Percentiles rank a stretch among this genome's conserved stretches.
These are phyloP conservation scores for Boletus hoseneyae DNA, from an alignment of 1,284 basidiomycete species.

Conservation along the genomic window DNA sequence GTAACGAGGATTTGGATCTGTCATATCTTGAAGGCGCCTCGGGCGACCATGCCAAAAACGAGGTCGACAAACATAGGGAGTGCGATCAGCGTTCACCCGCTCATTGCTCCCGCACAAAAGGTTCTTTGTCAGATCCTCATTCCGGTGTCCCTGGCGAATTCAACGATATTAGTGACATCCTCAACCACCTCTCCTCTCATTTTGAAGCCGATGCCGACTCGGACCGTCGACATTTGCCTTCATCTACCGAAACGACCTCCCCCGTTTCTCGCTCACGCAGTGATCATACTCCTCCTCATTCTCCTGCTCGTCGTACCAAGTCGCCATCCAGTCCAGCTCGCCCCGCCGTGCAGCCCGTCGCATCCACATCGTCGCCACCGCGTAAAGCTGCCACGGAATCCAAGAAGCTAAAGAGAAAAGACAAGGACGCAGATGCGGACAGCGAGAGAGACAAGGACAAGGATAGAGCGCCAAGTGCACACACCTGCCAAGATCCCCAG, in stretches of 20 bases:
- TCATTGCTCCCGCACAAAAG: slow-evolving; percentile 30
- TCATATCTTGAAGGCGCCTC: slow-evolving; percentile 40
- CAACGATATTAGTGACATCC: slow-evolving; percentile 69
- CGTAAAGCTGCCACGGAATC: slow-evolving; percentile 18
- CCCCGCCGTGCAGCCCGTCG: slow-evolving; percentile 32
- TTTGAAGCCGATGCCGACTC: slow-evolving; percentile 56
- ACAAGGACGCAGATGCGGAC: slow-evolving; percentile 30
- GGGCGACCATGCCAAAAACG: slow-evolving; percentile 38
- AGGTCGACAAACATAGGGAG: slow-evolving; percentile 36
- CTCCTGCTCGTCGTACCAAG: slow-evolving; percentile 19
- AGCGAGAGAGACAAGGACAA: slow-evolving; percentile 40
- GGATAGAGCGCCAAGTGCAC: slow-evolving; percentile 33
- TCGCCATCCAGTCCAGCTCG: slow-evolving; percentile 34
- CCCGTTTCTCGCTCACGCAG: slow-evolving; percentile 34
- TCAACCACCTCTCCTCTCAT: slow-evolving; percentile 65
- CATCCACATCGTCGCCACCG: slow-evolving; percentile 33
- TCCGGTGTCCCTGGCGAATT: slow-evolving; percentile 54
- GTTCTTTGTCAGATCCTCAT: slow-evolving; percentile 33
- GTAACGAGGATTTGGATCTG: slow-evolving; percentile 54
- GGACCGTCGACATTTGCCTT: slow-evolving; percentile 31
- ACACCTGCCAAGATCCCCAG: slow-evolving; percentile 59
- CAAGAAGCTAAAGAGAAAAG: slow-evolving; percentile 41
- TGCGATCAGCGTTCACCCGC: slow-evolving; percentile 28
- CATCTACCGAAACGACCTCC: slow-evolving; percentile 26
- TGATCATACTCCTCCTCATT: slow-evolving; percentile 22